phyloP scores from a whole-genome alignment of 441 rosid genomes.

The Euphorbia schlechtendalii region DNA sequence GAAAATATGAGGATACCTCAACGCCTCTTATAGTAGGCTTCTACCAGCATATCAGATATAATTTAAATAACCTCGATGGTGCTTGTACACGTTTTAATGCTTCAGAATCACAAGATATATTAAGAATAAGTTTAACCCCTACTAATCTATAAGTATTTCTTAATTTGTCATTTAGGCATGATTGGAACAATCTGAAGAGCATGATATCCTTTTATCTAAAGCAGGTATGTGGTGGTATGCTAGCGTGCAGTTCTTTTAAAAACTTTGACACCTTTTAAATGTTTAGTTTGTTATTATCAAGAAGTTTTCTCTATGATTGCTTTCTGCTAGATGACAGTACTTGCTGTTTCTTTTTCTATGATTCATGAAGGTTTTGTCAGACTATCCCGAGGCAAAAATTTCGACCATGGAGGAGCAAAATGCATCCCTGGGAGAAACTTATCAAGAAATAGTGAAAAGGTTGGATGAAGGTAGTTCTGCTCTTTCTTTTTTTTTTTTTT shows the following conservation, averaged over 20 bases:
- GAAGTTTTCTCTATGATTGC: neutral
- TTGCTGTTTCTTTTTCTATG: slow-evolving; percentile 16
- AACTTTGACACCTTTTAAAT: neutral
- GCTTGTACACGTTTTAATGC: neutral
- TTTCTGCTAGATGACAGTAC: slow-evolving; percentile 14
- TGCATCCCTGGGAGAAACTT: slow-evolving; percentile 63
- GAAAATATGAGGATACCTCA: neutral
- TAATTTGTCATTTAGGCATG: slow-evolving; percentile 44
- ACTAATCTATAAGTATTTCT: neutral
- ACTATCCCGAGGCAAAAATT: slow-evolving; percentile 73
- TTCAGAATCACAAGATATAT: neutral
- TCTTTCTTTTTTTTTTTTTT: too few species aligned
- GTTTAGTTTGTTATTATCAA: slow-evolving; percentile 3
- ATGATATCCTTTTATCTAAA: slow-evolving; percentile 71
- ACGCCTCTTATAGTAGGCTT: neutral
- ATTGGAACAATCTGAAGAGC: slow-evolving; percentile 75
- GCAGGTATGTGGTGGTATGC: slow-evolving; percentile 93
- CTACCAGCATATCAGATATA: too few species aligned
- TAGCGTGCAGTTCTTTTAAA: slow-evolving; percentile 19
- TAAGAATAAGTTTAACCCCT: neutral
- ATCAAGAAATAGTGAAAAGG: slow-evolving; percentile 45
- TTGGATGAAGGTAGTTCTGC: slow-evolving; percentile 64
- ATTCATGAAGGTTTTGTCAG: slow-evolving; percentile 59
- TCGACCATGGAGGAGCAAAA: slow-evolving; percentile 48
- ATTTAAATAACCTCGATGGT: too few species aligned